Base-by-base conservation (phyloP, 106 monocot genomes). In the Allium sativum region DNA sequence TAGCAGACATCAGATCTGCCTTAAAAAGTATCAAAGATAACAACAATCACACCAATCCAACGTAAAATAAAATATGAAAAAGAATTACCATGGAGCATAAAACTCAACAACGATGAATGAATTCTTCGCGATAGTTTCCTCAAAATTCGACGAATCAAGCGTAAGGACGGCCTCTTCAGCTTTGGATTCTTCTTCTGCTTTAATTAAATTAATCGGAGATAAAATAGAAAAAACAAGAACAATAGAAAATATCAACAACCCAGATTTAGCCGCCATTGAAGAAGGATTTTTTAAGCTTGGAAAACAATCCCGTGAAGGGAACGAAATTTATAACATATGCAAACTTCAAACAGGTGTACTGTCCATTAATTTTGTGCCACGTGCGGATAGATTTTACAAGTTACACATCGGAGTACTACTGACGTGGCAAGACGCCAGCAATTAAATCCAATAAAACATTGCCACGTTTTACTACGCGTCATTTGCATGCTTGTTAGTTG, bases 81-180 rank as follows among this genome's bases (percentile, higher is more conserved):
- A 64, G 40, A 15, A 40, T 64, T 77, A 89, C 92, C 92, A 93
- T 7, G 92, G 92, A 47, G 92, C 92, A 70, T 88, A 93, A 74
- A 93, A 93, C 74, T 93, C 88, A 52, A 93, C 88, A 55, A 82
- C 88, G 68, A 93, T 58, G 77, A 93, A 93, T 48, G 81, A 72
- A 69, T 88, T 78, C 70, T 88, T 77, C 51, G 83, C 69, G 64
- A 88, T 64, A 42, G 65, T 58, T n/a, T 88, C 88, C 40, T 56
- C 40, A 66, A 93, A 84, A 60, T 79, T 88, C 47, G 81, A 69
- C 10, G 76, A 62, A 69, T 87, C 87, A 12, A 89, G 85, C 8
- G 85, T 85, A 62, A 93, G 71, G 40, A 86, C 89, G 44, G 64
- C 22, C 21, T 40, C 58, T 44, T 19, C 62, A 40, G 48, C 50